Evolutionary conservation across 768 basidiomycete genomes (phyloP).

Genomic region (Myochromella boudieri): DNA sequence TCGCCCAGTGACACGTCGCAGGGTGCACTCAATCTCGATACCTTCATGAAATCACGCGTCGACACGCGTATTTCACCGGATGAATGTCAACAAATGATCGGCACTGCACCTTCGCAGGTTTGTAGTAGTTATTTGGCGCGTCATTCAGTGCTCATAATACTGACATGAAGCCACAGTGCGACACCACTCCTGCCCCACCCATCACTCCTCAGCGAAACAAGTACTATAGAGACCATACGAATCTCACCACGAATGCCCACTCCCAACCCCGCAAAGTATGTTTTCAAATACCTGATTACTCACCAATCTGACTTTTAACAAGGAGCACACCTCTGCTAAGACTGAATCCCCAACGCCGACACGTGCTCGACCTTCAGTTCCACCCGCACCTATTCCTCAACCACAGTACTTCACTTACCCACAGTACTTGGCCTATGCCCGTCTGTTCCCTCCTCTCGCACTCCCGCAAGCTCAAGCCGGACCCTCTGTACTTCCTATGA

Average conservation of each 20-base stretch:
- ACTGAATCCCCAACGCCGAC: constrained; percentile 47
- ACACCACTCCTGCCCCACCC: constrained; percentile 28
- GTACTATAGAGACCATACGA: constrained; percentile 60
- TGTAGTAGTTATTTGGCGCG: constrained; percentile 35
- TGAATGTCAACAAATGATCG: constrained; percentile 29
- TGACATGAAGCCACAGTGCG: constrained; percentile 12
- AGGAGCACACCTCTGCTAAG: constrained; percentile 30
- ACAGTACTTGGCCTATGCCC: constrained; percentile 32
- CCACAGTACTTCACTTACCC: constrained; percentile 37
- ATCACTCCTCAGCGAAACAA: constrained; percentile 60
- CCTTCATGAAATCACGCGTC: constrained; percentile 59
- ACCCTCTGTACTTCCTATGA: constrained; percentile 42
- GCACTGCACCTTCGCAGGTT: constrained; percentile 37
- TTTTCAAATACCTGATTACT: constrained; percentile 5
- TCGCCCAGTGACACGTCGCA: constrained; percentile 51
- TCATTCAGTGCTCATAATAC: constrained; percentile 11
- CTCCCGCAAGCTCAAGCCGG: constrained; percentile 30
- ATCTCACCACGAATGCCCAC: constrained; percentile 26
- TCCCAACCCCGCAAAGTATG: constrained; percentile 28
- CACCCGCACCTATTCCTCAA: constrained; percentile 20
- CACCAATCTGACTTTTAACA: constrained; percentile 13
- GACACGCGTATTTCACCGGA: constrained; percentile 35
- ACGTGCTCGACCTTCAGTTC: constrained; percentile 29
- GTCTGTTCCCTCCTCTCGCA: constrained; percentile 26
- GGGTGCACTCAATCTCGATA: constrained; percentile 43